These are phyloP conservation scores for Stramenopiles sp. DNA, from an alignment of 352 stramenopile species.

Conservation along the genomic window DNA sequence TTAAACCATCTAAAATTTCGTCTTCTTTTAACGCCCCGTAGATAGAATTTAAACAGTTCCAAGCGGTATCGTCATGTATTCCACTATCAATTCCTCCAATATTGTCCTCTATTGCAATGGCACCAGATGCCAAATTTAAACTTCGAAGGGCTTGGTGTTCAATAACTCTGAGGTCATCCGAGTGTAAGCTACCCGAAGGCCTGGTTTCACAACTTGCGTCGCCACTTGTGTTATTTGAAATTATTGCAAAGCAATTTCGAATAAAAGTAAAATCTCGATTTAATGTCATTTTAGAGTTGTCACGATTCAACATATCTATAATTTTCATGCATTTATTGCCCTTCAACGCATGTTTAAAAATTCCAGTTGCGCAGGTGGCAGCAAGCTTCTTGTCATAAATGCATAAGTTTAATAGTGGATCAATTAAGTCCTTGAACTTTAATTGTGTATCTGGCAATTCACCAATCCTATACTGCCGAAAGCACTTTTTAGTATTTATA, in stretches of 20 bases:
- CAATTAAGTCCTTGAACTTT: slow-evolving; percentile 25
- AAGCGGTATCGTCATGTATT: neutral
- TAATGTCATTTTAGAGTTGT: neutral
- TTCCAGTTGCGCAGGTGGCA: slow-evolving; percentile 17
- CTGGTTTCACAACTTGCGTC: no score
- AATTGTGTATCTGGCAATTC: slow-evolving; percentile 32
- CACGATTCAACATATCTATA: neutral
- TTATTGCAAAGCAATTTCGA: neutral
- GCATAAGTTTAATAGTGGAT: slow-evolving; percentile 25
- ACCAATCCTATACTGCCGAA: slow-evolving; percentile 25
- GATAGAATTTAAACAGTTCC: neutral
- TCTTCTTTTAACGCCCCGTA: slow-evolving; percentile 9
- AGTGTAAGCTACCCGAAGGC: no score
- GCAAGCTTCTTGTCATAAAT: slow-evolving; percentile 23
- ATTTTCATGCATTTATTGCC: neutral
- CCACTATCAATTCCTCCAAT: no score
- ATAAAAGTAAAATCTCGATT: neutral
- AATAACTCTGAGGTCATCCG: neutral
- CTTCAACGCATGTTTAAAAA: slow-evolving; percentile 16
- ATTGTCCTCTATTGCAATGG: neutral
- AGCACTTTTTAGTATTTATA: neutral
- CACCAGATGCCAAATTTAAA: neutral
- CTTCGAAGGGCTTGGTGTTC: neutral
- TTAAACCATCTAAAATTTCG: neutral
- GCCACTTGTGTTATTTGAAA: neutral